Percentiles rank a stretch among this genome's conserved stretches.
Conservation (phyloP, 2,329 filamentous ascomycete species). For the Colletotrichum euphorbiae region DNA sequence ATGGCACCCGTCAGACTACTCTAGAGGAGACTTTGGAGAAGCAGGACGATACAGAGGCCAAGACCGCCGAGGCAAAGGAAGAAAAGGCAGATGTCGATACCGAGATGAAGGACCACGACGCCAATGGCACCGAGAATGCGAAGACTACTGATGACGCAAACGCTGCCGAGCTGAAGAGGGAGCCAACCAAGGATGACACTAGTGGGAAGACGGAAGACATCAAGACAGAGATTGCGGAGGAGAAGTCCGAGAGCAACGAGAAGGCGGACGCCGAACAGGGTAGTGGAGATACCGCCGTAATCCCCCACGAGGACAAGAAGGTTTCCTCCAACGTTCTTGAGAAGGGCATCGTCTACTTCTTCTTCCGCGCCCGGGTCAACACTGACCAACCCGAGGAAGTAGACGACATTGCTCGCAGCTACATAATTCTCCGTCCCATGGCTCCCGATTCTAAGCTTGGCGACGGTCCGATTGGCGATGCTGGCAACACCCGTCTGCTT, state of each 20-base stretch:
- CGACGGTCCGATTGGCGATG: constrained; percentile 59
- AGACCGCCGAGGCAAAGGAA: background rate
- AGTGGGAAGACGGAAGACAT: background rate
- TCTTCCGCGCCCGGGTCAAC: constrained; percentile 82
- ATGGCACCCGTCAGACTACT: constrained; percentile 28
- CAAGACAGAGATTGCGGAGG: background rate
- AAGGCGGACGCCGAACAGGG: background rate
- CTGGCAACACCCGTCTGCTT: constrained; percentile 76
- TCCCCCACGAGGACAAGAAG: constrained; percentile 28
- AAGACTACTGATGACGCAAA: background rate
- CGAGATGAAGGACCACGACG: constrained; percentile 30
- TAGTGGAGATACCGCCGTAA: constrained; percentile 28
- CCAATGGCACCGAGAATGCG: too few species aligned
- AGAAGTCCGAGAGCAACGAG: background rate
- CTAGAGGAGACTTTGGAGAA: constrained; percentile 35
- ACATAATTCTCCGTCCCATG: constrained; percentile 82
- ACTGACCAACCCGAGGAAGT: constrained; percentile 76
- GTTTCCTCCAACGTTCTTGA: constrained; percentile 72
- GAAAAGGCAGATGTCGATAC: background rate
- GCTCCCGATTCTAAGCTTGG: constrained; percentile 76
- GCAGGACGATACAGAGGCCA: background rate
- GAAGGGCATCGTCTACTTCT: constrained; percentile 93
- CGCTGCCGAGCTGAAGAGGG: background rate
- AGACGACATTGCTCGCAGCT: constrained; percentile 80
- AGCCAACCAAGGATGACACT: too few species aligned